A percentile compares a stretch with the other conserved stretches of the same genome.
These are phyloP conservation scores for Colletotrichum lupini DNA, from an alignment of 2,329 filamentous ascomycete genomes.

Conservation along the genomic window DNA sequence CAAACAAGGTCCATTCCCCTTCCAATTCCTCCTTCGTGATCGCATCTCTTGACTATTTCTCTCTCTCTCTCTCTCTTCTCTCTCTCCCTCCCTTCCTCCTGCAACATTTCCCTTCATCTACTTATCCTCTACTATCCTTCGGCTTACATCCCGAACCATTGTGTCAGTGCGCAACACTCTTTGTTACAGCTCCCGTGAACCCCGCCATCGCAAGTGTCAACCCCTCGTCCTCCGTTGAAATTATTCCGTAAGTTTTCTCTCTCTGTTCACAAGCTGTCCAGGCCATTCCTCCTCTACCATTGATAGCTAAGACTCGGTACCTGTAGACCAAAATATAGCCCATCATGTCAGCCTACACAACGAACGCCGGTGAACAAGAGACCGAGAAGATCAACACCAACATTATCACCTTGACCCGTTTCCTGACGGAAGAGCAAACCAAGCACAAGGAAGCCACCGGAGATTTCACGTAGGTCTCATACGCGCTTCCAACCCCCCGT, in stretches of 20 bases:
- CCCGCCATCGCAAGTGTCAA: constrained; percentile 29
- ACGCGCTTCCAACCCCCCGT: background rate
- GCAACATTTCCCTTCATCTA: background rate
- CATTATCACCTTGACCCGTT: constrained; percentile 94
- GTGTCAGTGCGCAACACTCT: constrained; percentile 13
- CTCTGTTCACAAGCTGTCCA: background rate
- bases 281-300: background rate
- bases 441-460: constrained; percentile 96
- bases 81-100: constrained; percentile 25
- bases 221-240: background rate
- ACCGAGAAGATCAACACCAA: constrained; percentile 92
- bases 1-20: constrained; percentile 16
- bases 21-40: constrained; percentile 19
- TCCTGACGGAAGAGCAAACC: constrained; percentile 93
- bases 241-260: constrained; percentile 5
- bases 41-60: constrained; percentile 14
- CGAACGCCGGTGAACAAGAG: constrained; percentile 58
- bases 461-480: constrained; percentile 87
- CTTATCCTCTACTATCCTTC: constrained; percentile 8
- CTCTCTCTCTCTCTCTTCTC: constrained; percentile 7
- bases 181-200: constrained; percentile 14
- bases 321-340: background rate
- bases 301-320: background rate
- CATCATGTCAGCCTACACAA: constrained; percentile 36
- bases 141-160: background rate